phyloP scores from a whole-genome alignment of 306 rosid genomes.

The Alnus glutinosa region DNA sequence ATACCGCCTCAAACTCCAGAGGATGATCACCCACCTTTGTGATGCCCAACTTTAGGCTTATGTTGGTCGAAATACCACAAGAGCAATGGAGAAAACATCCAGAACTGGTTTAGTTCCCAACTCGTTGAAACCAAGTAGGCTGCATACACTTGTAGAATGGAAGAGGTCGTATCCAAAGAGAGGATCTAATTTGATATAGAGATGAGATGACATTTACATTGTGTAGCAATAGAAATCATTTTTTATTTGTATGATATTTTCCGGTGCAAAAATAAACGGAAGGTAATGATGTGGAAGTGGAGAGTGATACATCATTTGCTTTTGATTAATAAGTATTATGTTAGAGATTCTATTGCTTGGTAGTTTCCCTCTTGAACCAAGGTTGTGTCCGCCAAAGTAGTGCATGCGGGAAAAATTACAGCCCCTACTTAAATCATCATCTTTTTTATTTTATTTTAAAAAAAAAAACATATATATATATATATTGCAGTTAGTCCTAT shows the following conservation, averaged over 20 bases:
- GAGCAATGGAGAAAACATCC: slow-evolving; percentile 3
- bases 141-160: slow-evolving; percentile 15
- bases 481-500: too few relatives aligned
- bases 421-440: too few relatives aligned
- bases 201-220: slow-evolving; percentile 16
- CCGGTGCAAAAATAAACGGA: slow-evolving; percentile 22
- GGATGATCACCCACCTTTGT: slow-evolving; percentile 87
- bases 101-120: slow-evolving; percentile 26
- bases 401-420: too few relatives aligned
- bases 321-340: slow-evolving; percentile 6
- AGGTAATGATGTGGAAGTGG: neutral
- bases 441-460: too few relatives aligned
- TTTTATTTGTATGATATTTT: slow-evolving; percentile 15
- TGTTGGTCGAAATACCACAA: slow-evolving; percentile 12
- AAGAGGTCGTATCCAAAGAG: slow-evolving; percentile 25
- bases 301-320: slow-evolving; percentile 1
- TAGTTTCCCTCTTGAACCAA: too few relatives aligned
- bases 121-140: slow-evolving; percentile 14
- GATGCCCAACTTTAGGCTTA: slow-evolving; percentile 33
- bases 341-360: neutral
- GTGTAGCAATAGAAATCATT: slow-evolving; percentile 19
- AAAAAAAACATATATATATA: too few relatives aligned
- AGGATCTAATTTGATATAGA: slow-evolving; percentile 22
- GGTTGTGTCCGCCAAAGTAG: too few relatives aligned
- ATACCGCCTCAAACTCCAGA: slow-evolving; percentile 74